phyloP scores from a whole-genome alignment of 2,329 filamentous ascomycete species.

The Talaromyces sp. region DNA sequence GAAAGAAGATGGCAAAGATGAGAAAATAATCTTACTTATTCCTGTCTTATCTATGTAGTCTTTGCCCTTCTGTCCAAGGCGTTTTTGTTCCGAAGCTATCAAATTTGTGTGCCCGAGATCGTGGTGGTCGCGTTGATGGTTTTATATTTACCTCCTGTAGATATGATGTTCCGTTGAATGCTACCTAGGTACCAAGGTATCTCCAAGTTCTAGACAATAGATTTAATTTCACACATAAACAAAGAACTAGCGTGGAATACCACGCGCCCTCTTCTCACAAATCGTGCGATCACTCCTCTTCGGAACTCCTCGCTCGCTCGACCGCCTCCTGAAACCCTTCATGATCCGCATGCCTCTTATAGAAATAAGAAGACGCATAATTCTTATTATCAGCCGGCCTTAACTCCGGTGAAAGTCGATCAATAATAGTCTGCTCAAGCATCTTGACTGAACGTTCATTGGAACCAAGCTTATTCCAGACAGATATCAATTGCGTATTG shows the following conservation, averaged over 20 bases:
- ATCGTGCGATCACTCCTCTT: neutral
- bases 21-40: neutral
- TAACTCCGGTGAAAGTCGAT: slow-evolving; percentile 69
- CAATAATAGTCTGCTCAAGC: slow-evolving; percentile 69
- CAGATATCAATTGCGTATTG: slow-evolving; percentile 80
- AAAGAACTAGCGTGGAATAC: neutral
- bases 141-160: neutral
- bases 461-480: slow-evolving; percentile 88
- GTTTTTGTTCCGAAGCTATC: neutral
- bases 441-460: slow-evolving; percentile 75
- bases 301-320: slow-evolving; percentile 14
- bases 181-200: neutral
- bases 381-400: slow-evolving; percentile 56
- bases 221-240: neutral
- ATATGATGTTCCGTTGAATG: neutral
- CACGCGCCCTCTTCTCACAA: neutral
- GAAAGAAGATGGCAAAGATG: neutral
- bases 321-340: slow-evolving; percentile 65
- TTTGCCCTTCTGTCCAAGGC: neutral
- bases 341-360: slow-evolving; percentile 88
- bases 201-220: neutral
- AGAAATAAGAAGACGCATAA: slow-evolving; percentile 54
- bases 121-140: neutral
- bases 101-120: neutral
- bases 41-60: neutral